Base-by-base conservation (phyloP, 352 stramenopile species). In the Pythium guiyangense region DNA sequence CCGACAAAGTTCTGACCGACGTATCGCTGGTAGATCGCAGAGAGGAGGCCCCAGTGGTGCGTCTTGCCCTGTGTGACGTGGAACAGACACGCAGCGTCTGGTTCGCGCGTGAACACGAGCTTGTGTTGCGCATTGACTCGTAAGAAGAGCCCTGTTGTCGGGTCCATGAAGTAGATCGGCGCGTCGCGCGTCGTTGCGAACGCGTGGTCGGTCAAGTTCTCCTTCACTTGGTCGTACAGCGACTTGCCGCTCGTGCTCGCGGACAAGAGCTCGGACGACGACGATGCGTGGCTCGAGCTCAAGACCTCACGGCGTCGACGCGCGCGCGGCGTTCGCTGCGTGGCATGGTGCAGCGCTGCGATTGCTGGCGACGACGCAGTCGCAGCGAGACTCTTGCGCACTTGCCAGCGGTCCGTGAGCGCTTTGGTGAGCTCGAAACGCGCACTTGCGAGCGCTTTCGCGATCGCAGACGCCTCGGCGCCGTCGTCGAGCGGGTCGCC, bases 11-110 rank as follows among this genome's bases (percentile, higher is more conserved):
- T 93, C 66, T 92, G 82, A 14, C 84, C 84, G 6, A 93, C 62
- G 53, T 80, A 92, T 39, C 78, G 66, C 55, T 88, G 76, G 22
- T 77, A 75, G 37, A 79, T 61, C 10, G 58, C 75, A 17, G 81
- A 84, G 11, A 81, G 66, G 57, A 93, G 87, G n/a, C 81, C 81
- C 84, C 84, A 93, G 58, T 93, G 80, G 57, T 91, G 81, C 0
- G 79, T 87, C 49, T 91, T 91, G 14, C 84, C 81, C 18, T 71
- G 66, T 31, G 81, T 72, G 22, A 89, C 71, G 34, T 90, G 68
- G 58, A 93, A 93, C n/a, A 91, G 56, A 44, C 84, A 90, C 35
- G 79, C 82, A 0, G 74, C 70, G 31, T 87, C 82, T 2, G 81
- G 77, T 10, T 69, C 69, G 25, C 27, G 63, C 1, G 80, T 90